Evolutionary conservation across 1,139 yeast genomes (phyloP).

Genomic region (Hanseniaspora sp.): DNA sequence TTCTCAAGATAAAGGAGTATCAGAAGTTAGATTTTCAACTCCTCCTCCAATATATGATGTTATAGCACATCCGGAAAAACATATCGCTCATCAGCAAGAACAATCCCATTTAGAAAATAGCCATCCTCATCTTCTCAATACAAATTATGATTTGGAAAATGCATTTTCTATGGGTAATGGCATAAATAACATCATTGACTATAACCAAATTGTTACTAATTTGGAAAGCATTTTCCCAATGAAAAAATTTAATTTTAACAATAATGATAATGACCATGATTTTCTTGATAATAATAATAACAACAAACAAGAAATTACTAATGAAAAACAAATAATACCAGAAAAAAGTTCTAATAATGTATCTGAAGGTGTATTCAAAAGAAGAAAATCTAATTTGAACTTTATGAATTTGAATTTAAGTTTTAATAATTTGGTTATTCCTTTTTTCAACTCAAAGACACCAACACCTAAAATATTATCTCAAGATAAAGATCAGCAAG

Average conservation of each 20-base stretch:
- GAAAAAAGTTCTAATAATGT: background rate
- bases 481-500: background rate
- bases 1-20: constrained; percentile 5
- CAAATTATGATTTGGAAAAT: background rate
- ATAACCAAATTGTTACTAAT: constrained; percentile 2
- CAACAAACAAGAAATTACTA: background rate
- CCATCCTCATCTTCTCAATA: background rate
- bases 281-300: constrained; percentile 13
- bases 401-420: constrained; percentile 11
- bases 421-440: background rate
- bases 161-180: background rate
- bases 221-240: constrained; percentile 10
- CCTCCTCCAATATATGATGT: constrained; percentile 15
- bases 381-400: constrained; percentile 9
- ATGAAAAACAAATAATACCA: background rate
- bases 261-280: constrained; percentile 19
- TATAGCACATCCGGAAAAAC: constrained; percentile 12
- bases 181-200: background rate
- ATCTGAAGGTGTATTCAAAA: background rate
- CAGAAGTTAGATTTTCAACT: constrained; percentile 14
- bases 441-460: background rate
- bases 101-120: background rate
- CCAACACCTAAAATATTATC: background rate
- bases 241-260: constrained; percentile 3
- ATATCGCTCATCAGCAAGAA: background rate